Evolutionary conservation across 2,329 filamentous ascomycete genomes (phyloP).

Genomic region (Aspergillus quadrilineatus): DNA sequence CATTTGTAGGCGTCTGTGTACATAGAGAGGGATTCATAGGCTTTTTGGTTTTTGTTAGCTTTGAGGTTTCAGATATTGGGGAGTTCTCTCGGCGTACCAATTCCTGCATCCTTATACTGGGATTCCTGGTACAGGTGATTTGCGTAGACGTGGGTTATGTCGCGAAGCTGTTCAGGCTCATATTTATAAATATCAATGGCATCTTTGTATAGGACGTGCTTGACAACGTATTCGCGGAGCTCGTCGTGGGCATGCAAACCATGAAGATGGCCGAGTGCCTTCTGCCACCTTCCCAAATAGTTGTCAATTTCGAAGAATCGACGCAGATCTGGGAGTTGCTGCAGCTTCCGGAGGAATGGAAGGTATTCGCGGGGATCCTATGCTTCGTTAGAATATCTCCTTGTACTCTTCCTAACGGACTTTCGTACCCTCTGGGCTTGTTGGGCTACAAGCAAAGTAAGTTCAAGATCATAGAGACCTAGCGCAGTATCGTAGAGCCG

Average conservation of each 20-base stretch:
- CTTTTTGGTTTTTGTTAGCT: slow-evolving; percentile 31
- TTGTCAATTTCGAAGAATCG: slow-evolving; percentile 86
- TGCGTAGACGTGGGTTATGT: slow-evolving; percentile 77
- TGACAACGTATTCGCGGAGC: slow-evolving; percentile 71
- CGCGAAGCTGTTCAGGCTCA: slow-evolving; percentile 63
- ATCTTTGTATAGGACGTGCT: slow-evolving; percentile 74
- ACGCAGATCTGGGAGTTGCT: slow-evolving; percentile 68
- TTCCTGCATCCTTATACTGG: slow-evolving; percentile 78
- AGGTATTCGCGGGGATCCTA: slow-evolving; percentile 88
- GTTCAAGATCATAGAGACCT: slow-evolving; percentile 85
- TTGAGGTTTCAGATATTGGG: background rate
- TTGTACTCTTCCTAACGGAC: background rate
- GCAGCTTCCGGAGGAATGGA: slow-evolving; percentile 85
- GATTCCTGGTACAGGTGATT: slow-evolving; percentile 72
- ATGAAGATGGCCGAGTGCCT: slow-evolving; percentile 76
- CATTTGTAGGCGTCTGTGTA: slow-evolving; percentile 73
- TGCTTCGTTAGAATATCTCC: slow-evolving; percentile 15
- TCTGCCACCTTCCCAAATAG: slow-evolving; percentile 71
- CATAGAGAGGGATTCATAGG: slow-evolving; percentile 81
- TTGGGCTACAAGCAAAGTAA: slow-evolving; percentile 87
- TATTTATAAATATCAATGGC: slow-evolving; percentile 84
- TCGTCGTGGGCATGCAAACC: slow-evolving; percentile 73
- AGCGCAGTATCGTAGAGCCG: slow-evolving; percentile 86
- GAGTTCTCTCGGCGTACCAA: slow-evolving; percentile 45
- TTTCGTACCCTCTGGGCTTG: slow-evolving; percentile 74